phyloP scores from a whole-genome alignment of 2,329 filamentous ascomycete genomes.

The Esteya vermicola region DNA sequence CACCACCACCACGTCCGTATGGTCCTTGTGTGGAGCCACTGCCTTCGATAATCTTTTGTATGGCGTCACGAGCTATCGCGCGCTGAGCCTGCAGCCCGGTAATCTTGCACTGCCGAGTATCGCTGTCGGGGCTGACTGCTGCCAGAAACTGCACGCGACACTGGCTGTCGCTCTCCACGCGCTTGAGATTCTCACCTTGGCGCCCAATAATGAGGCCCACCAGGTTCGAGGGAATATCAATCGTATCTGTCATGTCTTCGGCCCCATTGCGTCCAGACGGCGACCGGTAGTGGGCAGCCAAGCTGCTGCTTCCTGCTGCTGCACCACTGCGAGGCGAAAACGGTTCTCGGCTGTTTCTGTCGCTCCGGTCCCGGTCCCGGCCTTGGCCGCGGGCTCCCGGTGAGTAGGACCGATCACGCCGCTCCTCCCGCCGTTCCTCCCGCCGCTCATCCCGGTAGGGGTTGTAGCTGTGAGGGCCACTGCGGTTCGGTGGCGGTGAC shows the following conservation, averaged over 20 bases:
- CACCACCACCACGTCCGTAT: background rate
- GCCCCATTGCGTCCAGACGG: slow-evolving; percentile 12
- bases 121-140: slow-evolving; percentile 54
- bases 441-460: slow-evolving; percentile 41
- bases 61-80: slow-evolving; percentile 66
- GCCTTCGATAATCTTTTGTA: slow-evolving; percentile 78
- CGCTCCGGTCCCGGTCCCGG: slow-evolving; percentile 22
- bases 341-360: no score
- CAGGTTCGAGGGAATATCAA: slow-evolving; percentile 73
- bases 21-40: slow-evolving; percentile 46
- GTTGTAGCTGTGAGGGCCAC: slow-evolving; percentile 40
- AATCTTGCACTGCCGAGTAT: slow-evolving; percentile 74
- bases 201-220: slow-evolving; percentile 85
- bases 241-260: slow-evolving; percentile 64
- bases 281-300: slow-evolving; percentile 20
- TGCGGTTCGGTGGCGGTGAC: slow-evolving; percentile 50
- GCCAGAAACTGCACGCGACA: slow-evolving; percentile 83
- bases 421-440: no score
- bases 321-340: background rate
- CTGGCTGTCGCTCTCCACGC: slow-evolving; percentile 69
- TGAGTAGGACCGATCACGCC: slow-evolving; percentile 13
- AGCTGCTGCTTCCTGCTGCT: no score
- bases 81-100: slow-evolving; percentile 58
- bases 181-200: slow-evolving; percentile 75
- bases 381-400: slow-evolving; percentile 20